Base-by-base conservation (phyloP, 2,329 filamentous ascomycete genomes). In the Aspergillus sp. region DNA sequence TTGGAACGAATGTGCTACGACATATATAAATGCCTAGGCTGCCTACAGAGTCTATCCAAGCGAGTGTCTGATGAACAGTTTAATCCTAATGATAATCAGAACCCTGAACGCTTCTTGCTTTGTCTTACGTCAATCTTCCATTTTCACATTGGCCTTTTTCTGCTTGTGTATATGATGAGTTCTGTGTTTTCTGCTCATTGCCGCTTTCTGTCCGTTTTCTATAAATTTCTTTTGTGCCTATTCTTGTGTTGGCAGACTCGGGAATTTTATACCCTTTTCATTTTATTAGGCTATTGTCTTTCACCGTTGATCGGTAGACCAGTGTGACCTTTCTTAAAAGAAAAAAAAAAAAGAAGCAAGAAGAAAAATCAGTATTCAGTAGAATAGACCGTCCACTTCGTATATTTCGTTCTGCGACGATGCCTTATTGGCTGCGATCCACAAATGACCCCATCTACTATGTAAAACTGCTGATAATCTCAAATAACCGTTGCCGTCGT, bases 81-180 rank as follows among this genome's bases (percentile, higher is more conserved):
- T 71, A 72, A 71, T 71, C 58, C 64, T 73, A 72, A 72, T 73
- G 65, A 59, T 71, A 71, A 72, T 71, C 26, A 24, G 47, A 34
- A 34, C 50, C 45, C 34, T 51, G 12, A 54, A 20, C 48, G 51
- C 50, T 5, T 52, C 53, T 39, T 47, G 45, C 48, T 55, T 48
- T 63, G 36, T 43, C 50, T 61, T 9, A 41, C 20, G 18, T 36
- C 26, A 38, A 39, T 55, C 51, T 49, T 56, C 44, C 36, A 51
- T 43, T 36, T 20, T 30, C n/a, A 17, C 51, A 2, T 58, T 57
- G 54, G 42, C 48, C 49, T 42, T 56, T 49, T 59, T 50, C 50
- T 22, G 18, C 43, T 48, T 17, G 15, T 55, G 39, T 43, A 32
- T 47, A 15, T 32, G 22, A 48, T 48, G 52, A 18, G 18, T 43